These are phyloP conservation scores for Naganishia sp. DNA, from an alignment of 1,284 basidiomycete species.

Conservation along the genomic window DNA sequence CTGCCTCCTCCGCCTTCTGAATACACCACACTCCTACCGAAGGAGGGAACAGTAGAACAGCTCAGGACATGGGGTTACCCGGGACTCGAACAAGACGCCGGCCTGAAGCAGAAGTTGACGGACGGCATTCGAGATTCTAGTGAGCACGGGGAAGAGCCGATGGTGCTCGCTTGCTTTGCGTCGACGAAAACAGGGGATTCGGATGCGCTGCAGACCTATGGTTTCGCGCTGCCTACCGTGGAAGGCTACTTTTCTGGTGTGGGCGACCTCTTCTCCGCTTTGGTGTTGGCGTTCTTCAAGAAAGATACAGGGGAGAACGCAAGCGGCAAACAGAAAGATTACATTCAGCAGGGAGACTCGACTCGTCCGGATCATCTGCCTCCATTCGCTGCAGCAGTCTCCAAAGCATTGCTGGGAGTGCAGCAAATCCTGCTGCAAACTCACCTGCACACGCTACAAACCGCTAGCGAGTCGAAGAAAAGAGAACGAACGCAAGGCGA, in stretches of 20 bases:
- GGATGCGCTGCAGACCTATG: slow-evolving; percentile 59
- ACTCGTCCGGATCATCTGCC: slow-evolving; percentile 36
- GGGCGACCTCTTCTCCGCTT: slow-evolving; percentile 93
- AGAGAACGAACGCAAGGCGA: slow-evolving; percentile 55
- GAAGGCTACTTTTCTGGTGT: slow-evolving; percentile 94
- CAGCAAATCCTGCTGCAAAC: slow-evolving; percentile 80
- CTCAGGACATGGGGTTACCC: slow-evolving; percentile 15
- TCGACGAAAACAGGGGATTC: slow-evolving; percentile 56
- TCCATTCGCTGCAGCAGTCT: slow-evolving; percentile 63
- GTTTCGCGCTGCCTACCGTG: slow-evolving; percentile 73
- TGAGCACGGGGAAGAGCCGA: slow-evolving; percentile 35
- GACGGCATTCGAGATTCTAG: slow-evolving; percentile 14
- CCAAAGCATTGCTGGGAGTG: slow-evolving; percentile 74
- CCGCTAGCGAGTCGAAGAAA: slow-evolving; percentile 46
- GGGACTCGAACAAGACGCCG: slow-evolving; percentile 5
- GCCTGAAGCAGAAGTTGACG: slow-evolving; percentile 14
- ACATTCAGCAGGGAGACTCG: slow-evolving; percentile 32
- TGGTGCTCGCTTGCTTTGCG: slow-evolving; percentile 72
- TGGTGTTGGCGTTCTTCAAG: slow-evolving; percentile 78
- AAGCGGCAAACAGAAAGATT: neutral
- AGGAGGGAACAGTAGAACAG: slow-evolving; percentile 25
- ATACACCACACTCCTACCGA: slow-evolving; percentile 43
- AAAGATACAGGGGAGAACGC: neutral
- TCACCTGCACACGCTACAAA: slow-evolving; percentile 55
- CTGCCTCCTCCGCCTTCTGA: slow-evolving; percentile 46